A percentile compares a stretch with the other conserved stretches of the same genome.
Evolutionary conservation across 306 rosid genomes (phyloP).

Genomic region (Gynostemma pentaphyllum): DNA sequence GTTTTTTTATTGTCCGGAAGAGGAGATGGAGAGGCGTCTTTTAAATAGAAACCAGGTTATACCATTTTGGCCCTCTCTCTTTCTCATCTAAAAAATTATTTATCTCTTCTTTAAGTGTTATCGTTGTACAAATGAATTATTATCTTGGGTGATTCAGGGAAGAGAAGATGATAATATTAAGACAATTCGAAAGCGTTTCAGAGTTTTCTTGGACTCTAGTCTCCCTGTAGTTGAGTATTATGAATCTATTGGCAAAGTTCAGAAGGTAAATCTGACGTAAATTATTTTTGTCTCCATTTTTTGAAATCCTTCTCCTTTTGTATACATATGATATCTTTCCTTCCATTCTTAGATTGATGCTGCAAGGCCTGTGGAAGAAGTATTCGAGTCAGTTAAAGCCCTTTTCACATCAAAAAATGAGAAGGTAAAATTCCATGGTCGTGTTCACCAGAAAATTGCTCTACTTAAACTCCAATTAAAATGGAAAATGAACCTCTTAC

Average conservation of each 20-base stretch:
- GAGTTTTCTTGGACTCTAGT: conserved; percentile 80
- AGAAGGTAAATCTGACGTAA: conserved; percentile 41
- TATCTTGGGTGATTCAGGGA: conserved; percentile 36
- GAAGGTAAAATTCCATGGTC: conserved; percentile 56
- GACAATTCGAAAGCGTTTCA: conserved; percentile 88
- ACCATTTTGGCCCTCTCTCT: conserved; percentile 9
- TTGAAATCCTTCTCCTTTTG: not conserved
- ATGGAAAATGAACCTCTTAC: conserved; percentile 10
- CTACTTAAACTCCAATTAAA: conserved; percentile 7
- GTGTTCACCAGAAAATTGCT: conserved; percentile 7
- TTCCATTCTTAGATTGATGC: conserved; percentile 61
- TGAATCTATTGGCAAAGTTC: conserved; percentile 63
- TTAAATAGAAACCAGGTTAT: conserved; percentile 77
- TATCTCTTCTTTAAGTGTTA: not conserved
- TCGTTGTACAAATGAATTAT: not conserved
- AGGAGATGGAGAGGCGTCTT: conserved; percentile 92
- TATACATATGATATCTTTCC: conserved; percentile 2
- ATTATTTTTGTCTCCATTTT: not conserved
- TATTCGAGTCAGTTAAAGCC: conserved; percentile 67
- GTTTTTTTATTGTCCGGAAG: conserved; percentile 66
- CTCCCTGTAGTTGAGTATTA: conserved; percentile 73
- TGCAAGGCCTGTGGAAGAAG: conserved; percentile 72
- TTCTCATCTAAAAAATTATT: not conserved
- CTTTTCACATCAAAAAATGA: conserved; percentile 57
- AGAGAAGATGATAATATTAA: conserved; percentile 93